Evolutionary conservation across 495 filamentous ascomycete species (phyloP).

Genomic region (Talaromyces stipitatus): DNA sequence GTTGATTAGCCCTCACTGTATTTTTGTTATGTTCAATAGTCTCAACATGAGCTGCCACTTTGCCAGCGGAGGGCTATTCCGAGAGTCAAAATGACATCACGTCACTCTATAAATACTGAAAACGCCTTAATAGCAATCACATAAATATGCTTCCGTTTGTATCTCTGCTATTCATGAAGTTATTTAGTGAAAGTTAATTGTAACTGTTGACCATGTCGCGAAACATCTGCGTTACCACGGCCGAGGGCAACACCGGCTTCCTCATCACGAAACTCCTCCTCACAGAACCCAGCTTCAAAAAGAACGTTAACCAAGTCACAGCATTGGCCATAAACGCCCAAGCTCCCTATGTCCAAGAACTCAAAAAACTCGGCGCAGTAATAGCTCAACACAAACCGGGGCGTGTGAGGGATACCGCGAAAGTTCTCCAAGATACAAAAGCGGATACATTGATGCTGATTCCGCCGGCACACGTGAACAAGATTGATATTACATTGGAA

Average conservation of each 20-base stretch:
- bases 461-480: slow-evolving; percentile 40
- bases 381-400: slow-evolving; percentile 40
- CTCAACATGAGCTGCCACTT: not conserved
- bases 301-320: slow-evolving; percentile 29
- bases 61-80: not conserved
- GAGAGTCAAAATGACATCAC: slow-evolving; percentile 3
- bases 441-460: slow-evolving; percentile 48
- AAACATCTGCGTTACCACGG: slow-evolving; percentile 44
- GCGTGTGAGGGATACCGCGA: slow-evolving; percentile 27
- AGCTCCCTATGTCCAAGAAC: slow-evolving; percentile 40
- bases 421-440: slow-evolving; percentile 29
- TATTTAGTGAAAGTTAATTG: not conserved
- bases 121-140: not conserved
- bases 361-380: slow-evolving; percentile 42
- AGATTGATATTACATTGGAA: slow-evolving; percentile 41
- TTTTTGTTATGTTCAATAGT: not conserved
- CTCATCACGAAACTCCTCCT: slow-evolving; percentile 47
- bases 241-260: slow-evolving; percentile 49
- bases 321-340: slow-evolving; percentile 36
- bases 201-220: slow-evolving; percentile 24
- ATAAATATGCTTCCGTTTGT: not conserved
- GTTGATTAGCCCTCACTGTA: not conserved
- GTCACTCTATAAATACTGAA: not conserved
- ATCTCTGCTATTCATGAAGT: too few species aligned
- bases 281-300: slow-evolving; percentile 33